Base-by-base conservation (phyloP, 1,139 yeast genomes). In the Suhomyces taliae region DNA sequence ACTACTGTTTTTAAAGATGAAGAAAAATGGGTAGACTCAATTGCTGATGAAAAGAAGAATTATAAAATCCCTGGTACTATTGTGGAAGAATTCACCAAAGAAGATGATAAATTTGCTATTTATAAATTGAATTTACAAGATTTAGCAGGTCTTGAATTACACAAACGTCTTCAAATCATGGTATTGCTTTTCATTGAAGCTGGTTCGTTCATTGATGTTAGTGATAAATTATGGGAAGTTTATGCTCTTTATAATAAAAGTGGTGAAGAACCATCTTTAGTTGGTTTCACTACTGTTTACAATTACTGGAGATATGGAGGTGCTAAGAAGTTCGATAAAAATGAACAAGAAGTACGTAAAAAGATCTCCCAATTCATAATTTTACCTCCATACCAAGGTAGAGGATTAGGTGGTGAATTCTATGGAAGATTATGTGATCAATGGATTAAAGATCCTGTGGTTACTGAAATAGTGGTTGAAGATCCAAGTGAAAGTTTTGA, bases 401-500 rank as follows among this genome's bases (percentile, higher is more conserved):
- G 81, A 50, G 81, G 83, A 0, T 81, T 85, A 48, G 99, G 99
- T 1, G 79, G 82, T 2, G 64, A 67, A 19, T 69, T 93, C 37
- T 93, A 93, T 64, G 67, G 71, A 11, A 55, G 76, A 1, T 67
- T 93, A 7, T 74, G 79, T 47, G 67, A 74, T 1, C 52, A 64
- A 37, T 90, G 96, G 87, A 56, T 73, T 7, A 55, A 60, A 0
- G 86, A 87, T 52, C 58, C 65, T 0, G 53, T 62, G 4, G 81
- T 90, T n/a, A 67, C 72, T 36, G 96, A 91, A 59, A 77, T 93
- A 37, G 90, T 93, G 0, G 91, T 95, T 8, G 99, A 93, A 63
- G 99, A 95, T 62, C 99, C 99, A 3, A 89, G 87, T 60, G 97
- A 91, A 63, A 82, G 83, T 38, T 93, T 93, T 67, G 99, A 93